These are phyloP conservation scores for Lentinula edodes DNA, from an alignment of 768 basidiomycete genomes.

Conservation along the genomic window DNA sequence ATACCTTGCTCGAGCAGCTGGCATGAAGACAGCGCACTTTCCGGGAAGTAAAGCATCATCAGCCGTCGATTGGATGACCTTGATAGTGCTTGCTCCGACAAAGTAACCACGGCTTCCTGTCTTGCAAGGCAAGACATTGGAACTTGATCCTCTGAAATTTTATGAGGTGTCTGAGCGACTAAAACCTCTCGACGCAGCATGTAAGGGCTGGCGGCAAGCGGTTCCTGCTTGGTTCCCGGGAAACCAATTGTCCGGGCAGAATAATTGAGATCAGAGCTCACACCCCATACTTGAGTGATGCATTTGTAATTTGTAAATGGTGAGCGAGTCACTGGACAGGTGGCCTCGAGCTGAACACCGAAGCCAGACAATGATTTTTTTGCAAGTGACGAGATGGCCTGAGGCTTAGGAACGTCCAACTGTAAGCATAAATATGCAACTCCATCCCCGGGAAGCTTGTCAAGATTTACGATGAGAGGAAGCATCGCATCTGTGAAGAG, in stretches of 20 bases:
- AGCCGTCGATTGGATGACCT: slow-evolving; percentile 10
- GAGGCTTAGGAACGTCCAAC: not conserved
- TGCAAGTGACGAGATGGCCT: too few relatives aligned
- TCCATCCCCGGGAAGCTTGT: not conserved
- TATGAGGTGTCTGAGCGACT: not conserved
- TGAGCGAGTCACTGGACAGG: not conserved
- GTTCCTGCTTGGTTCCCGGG: not conserved
- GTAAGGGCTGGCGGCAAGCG: not conserved
- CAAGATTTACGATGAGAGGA: not conserved
- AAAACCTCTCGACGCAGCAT: not conserved
- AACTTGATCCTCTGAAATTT: not conserved
- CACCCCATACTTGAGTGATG: not conserved
- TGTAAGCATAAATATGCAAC: not conserved
- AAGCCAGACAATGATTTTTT: not conserved
- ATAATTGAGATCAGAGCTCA: not conserved
- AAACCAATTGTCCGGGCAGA: not conserved
- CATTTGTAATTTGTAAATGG: not conserved
- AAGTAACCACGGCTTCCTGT: not conserved
- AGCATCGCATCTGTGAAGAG: not conserved
- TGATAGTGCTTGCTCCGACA: slow-evolving; percentile 28
- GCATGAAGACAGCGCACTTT: slow-evolving; percentile 60
- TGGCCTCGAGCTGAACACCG: not conserved
- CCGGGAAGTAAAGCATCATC: slow-evolving; percentile 30
- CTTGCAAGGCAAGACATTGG: not conserved
- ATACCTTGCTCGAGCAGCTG: slow-evolving; percentile 66